A percentile compares a stretch with the other conserved stretches of the same genome.
phyloP scores from a whole-genome alignment of 2,329 filamentous ascomycete genomes.

The Aschersonia sp. region DNA sequence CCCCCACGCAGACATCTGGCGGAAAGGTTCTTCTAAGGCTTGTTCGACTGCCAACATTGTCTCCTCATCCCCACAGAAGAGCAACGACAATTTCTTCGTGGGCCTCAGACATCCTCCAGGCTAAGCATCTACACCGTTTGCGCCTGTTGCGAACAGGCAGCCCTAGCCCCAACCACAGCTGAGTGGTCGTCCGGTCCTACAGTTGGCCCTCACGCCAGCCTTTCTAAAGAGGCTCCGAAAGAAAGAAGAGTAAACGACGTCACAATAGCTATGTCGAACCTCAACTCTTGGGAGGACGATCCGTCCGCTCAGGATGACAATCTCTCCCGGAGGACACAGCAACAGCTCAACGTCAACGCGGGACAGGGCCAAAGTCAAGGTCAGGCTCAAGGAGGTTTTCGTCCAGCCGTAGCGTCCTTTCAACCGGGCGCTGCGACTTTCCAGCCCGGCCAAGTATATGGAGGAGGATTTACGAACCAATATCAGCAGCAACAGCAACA shows the following conservation, averaged over 20 bases:
- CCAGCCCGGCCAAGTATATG: slow-evolving; percentile 56
- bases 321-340: slow-evolving; percentile 61
- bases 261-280: slow-evolving; percentile 55
- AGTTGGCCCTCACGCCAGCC: no score
- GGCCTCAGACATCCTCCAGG: no score
- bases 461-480: slow-evolving; percentile 38
- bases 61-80: no score
- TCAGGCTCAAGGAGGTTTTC: slow-evolving; percentile 29
- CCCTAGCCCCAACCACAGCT: no score
- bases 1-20: slow-evolving; percentile 5
- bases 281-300: slow-evolving; percentile 92
- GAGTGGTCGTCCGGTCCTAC: no score
- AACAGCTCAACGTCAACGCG: slow-evolving; percentile 60
- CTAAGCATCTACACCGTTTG: no score
- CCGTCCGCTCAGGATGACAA: slow-evolving; percentile 62
- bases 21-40: not conserved
- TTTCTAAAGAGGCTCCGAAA: not conserved
- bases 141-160: no score
- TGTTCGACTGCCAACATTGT: no score
- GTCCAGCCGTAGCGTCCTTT: slow-evolving; percentile 47
- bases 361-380: slow-evolving; percentile 19
- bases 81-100: no score
- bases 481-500: slow-evolving; percentile 30
- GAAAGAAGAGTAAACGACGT: not conserved
- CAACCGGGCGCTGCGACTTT: slow-evolving; percentile 58